Percentiles rank a stretch among this genome's conserved stretches.
phyloP scores from a whole-genome alignment of 1,139 yeast species.

The Nakaseomyces nivariensis region DNA sequence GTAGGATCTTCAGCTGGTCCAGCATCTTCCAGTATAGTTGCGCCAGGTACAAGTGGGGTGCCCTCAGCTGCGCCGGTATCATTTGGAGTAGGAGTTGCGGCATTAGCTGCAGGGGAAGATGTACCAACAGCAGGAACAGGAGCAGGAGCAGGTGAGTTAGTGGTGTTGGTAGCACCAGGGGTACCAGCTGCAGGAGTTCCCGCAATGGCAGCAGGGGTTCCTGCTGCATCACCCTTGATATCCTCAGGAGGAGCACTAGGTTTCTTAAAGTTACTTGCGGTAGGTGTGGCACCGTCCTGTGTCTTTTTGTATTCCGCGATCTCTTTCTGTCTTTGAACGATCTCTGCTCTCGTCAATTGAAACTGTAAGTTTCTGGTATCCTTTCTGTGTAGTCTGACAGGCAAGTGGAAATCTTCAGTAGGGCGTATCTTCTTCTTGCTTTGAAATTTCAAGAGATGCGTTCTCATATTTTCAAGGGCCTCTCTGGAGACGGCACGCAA shows the following conservation, averaged over 20 bases:
- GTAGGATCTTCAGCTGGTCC: conserved; percentile 30
- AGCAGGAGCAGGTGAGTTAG: neutral
- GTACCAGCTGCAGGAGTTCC: neutral
- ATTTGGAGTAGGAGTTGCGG: neutral
- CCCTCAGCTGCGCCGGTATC: neutral
- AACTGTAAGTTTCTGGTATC: conserved; percentile 87
- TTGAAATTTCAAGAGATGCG: conserved; percentile 76
- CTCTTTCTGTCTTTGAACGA: conserved; percentile 41
- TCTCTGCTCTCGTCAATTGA: conserved; percentile 59
- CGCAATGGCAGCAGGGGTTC: conserved; percentile 2
- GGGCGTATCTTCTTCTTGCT: conserved; percentile 66
- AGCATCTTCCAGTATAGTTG: conserved; percentile 26
- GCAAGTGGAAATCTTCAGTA: conserved; percentile 57
- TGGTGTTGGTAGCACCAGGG: neutral
- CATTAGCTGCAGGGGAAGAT: conserved; percentile 2
- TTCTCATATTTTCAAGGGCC: conserved; percentile 65
- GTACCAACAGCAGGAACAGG: neutral
- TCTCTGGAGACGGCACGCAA: conserved; percentile 64
- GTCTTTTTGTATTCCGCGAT: conserved; percentile 30
- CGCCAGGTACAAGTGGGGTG: conserved; percentile 11
- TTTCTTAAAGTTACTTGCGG: neutral
- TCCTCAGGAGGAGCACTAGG: neutral
- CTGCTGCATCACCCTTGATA: neutral
- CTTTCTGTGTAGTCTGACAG: conserved; percentile 80
- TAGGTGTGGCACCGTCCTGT: conserved; percentile 14